Evolutionary conservation across 1,139 yeast genomes (phyloP), one percentile per base, ranked within the genome.

Genomic region (Hemisphaericaspora subhashii): DNA sequence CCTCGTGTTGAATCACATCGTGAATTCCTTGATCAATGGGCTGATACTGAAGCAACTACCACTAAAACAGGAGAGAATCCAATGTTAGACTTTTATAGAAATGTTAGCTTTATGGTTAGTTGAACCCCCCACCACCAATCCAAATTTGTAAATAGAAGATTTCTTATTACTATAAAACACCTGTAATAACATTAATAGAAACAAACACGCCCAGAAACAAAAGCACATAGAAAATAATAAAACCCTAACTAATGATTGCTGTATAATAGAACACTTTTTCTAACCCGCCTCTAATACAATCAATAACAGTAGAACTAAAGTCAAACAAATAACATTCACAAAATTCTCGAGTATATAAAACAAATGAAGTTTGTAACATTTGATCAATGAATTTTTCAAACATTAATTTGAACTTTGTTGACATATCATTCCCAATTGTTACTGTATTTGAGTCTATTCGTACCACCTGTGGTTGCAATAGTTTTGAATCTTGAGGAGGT

Each of bases 51-150:
- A 4, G 73, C 70, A 7, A 86, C 95, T 4, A 75, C 80, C 4
- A 84, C 95, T 1, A 78, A 74, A 50, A 74, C 78, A 27, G 96
- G 96, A 0, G 95, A 86, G 50, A 86, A 86, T 51, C 96, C 96
- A n/a, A 80, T 87, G 90, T 58, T 87, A 44, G 85, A 84, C 40
- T 78, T 86, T 46, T 87, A 87, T 57, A 70, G 74, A 35, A 87
- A 87, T 55, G 95, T 88, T 4, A 81, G 87, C 24, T 86, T 86
- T 52, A 68, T 86, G 73, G 39, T 44, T n/a, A 47, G 50, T 37
- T 48, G 31, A 38, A 20, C 11, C 8, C n/a, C 5, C 8, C 4
- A 8, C 24, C 11, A 22, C 24, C 8, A 10, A 22, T 6, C n/a
- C n/a, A 15, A 15, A 11, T n/a, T 5, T 29, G 23, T 29, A 29